Conservation (phyloP, 1,284 basidiomycete genomes). For the Ceratobasidium sp. region DNA sequence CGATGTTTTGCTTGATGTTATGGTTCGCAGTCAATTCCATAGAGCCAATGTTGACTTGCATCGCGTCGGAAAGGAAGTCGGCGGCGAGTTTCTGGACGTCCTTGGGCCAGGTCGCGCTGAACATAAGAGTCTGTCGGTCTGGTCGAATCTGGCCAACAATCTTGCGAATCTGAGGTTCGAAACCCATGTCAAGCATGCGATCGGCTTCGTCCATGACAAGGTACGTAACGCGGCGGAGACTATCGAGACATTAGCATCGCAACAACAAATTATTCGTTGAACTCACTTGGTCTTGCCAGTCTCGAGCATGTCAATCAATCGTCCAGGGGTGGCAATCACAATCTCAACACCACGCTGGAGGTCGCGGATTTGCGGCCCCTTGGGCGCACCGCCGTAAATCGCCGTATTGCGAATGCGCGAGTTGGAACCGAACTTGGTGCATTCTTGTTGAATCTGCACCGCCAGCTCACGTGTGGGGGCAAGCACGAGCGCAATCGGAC, state of each 20-base stretch:
- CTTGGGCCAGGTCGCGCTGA: slow-evolving; percentile 99
- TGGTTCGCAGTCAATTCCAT: slow-evolving; percentile 98
- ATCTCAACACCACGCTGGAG: slow-evolving; percentile 96
- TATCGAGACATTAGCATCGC: not conserved
- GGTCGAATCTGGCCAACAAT: slow-evolving; percentile 96
- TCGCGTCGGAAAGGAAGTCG: slow-evolving; percentile 95
- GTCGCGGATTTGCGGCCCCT: slow-evolving; percentile 97
- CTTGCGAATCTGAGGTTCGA: slow-evolving; percentile 99
- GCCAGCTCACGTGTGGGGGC: slow-evolving; percentile 98
- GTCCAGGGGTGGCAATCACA: slow-evolving; percentile 90
- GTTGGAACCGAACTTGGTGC: slow-evolving; percentile 96
- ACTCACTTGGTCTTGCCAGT: slow-evolving; percentile 84
- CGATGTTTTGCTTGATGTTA: slow-evolving; percentile 95
- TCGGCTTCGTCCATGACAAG: slow-evolving; percentile 99
- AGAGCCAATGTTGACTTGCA: slow-evolving; percentile 99
- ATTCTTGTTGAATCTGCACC: slow-evolving; percentile 98
- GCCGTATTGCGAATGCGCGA: slow-evolving; percentile 98
- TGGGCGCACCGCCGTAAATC: slow-evolving; percentile 98
- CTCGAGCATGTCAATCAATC: slow-evolving; percentile 95
- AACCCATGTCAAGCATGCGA: slow-evolving; percentile 99
- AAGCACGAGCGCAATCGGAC: slow-evolving; percentile 94
- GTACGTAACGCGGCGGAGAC: slow-evolving; percentile 91
- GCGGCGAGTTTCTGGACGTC: slow-evolving; percentile 97
- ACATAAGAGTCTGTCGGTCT: slow-evolving; percentile 94
- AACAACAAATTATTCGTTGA: too few species aligned